phyloP scores from a whole-genome alignment of 2,329 filamentous ascomycete species.

The Alternaria incomplexa region DNA sequence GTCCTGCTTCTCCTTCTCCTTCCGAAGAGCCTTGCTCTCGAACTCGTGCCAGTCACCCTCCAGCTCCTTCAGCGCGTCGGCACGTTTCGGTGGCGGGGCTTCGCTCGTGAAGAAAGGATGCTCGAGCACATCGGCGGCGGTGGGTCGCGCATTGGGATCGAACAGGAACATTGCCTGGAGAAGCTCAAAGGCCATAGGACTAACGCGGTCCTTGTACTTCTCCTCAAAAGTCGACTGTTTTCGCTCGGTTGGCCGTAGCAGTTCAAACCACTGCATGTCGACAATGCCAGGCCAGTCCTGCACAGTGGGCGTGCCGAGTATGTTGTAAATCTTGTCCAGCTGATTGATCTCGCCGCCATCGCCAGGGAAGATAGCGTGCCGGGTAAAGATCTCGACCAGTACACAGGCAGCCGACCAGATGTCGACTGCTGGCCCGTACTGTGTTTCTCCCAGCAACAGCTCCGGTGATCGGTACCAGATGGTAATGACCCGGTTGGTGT shows the following conservation, averaged over 20 bases:
- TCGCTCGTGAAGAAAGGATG: conserved; percentile 90
- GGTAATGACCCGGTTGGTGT: conserved; percentile 97
- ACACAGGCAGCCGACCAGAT: conserved; percentile 98
- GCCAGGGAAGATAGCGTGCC: conserved; percentile 91
- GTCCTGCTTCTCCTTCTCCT: conserved; percentile 78
- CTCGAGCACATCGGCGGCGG: conserved; percentile 80
- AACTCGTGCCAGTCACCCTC: conserved; percentile 99
- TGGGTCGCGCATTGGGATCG: conserved; percentile 83
- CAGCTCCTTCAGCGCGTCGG: conserved; percentile 79
- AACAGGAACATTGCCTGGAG: conserved; percentile 86
- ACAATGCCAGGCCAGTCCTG: conserved; percentile 85
- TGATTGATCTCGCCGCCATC: conserved; percentile 96
- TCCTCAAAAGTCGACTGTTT: conserved; percentile 79
- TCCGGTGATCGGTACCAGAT: conserved; percentile 99
- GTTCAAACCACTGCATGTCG: conserved; percentile 97
- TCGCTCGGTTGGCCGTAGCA: conserved; percentile 79
- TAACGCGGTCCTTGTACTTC: conserved; percentile 78
- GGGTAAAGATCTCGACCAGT: conserved; percentile 93
- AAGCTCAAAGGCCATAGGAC: conserved; percentile 81
- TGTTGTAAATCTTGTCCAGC: conserved; percentile 92
- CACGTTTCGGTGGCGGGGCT: conserved; percentile 76
- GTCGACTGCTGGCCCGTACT: conserved; percentile 96
- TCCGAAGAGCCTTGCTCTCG: conserved; percentile 91
- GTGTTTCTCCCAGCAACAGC: conserved; percentile 86
- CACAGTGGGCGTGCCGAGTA: conserved; percentile 85